These are phyloP conservation scores for Cornus controversa DNA, from an alignment of 148 eudicot genomes.

Conservation along the genomic window DNA sequence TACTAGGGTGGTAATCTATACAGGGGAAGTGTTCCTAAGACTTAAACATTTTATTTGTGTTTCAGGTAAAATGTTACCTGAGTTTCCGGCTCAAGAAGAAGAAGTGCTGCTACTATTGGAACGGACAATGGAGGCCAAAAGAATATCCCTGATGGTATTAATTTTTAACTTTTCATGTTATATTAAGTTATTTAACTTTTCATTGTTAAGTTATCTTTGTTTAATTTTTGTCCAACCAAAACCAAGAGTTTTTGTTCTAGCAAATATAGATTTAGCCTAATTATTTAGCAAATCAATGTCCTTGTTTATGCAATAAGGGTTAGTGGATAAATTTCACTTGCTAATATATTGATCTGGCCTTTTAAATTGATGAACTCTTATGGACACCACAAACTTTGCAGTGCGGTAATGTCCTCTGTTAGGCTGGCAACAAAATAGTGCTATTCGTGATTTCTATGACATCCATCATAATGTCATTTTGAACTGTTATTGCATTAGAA, in stretches of 20 bases:
- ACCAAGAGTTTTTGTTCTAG: not conserved
- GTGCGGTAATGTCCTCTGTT: too few relatives aligned
- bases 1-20: not conserved
- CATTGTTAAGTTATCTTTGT: too few relatives aligned
- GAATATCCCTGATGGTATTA: conserved; percentile 66
- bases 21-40: not conserved
- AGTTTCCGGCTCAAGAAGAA: conserved; percentile 65
- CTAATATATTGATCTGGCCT: not conserved
- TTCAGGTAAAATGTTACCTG: conserved; percentile 67
- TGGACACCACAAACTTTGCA: too few relatives aligned
- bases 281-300: not conserved
- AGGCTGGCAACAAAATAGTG: too few relatives aligned
- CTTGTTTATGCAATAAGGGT: not conserved
- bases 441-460: too few relatives aligned
- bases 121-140: conserved; percentile 73
- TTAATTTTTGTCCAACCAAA: not conserved
- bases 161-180: not conserved
- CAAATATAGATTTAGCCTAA: not conserved
- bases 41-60: not conserved
- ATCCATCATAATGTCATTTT: too few relatives aligned
- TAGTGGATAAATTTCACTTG: not conserved
- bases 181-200: too few relatives aligned
- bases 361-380: too few relatives aligned
- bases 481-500: too few relatives aligned
- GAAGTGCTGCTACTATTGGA: conserved; percentile 66